Percentiles rank a stretch among this genome's conserved stretches.
phyloP scores from a whole-genome alignment of 345 rosid genomes.

The Pistacia integerrima region DNA sequence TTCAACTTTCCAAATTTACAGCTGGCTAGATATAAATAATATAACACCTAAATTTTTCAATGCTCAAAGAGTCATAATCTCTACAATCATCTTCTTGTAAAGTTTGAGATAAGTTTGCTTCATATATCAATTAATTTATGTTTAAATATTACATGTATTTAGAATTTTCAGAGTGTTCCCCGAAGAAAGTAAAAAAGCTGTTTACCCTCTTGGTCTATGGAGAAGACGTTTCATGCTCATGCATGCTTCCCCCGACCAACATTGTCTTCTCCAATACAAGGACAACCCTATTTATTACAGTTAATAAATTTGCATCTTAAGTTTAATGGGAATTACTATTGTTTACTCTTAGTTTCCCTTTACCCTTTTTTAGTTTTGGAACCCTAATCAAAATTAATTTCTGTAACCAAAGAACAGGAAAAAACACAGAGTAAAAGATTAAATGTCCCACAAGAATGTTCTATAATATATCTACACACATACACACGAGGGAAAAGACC shows the following conservation, averaged over 20 bases:
- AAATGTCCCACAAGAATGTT: too few species aligned
- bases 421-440: too few species aligned
- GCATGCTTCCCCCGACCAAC: not conserved
- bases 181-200: not conserved
- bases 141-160: not conserved
- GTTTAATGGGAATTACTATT: too few species aligned
- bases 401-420: too few species aligned
- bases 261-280: not conserved
- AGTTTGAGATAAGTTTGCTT: not conserved
- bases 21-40: not conserved
- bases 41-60: not conserved
- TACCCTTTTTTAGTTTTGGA: too few species aligned
- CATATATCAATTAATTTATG: too few species aligned
- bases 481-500: too few species aligned
- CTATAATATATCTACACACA: too few species aligned
- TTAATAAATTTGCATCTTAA: too few species aligned
- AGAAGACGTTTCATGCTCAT: slow-evolving; percentile 1
- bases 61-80: not conserved
- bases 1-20: slow-evolving; percentile 20
- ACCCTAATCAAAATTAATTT: too few species aligned
- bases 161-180: not conserved
- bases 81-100: not conserved
- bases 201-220: not conserved
- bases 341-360: too few species aligned
- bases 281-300: too few species aligned